Base-by-base conservation (phyloP, 495 filamentous ascomycete genomes). In the Hypoxylon rickii region DNA sequence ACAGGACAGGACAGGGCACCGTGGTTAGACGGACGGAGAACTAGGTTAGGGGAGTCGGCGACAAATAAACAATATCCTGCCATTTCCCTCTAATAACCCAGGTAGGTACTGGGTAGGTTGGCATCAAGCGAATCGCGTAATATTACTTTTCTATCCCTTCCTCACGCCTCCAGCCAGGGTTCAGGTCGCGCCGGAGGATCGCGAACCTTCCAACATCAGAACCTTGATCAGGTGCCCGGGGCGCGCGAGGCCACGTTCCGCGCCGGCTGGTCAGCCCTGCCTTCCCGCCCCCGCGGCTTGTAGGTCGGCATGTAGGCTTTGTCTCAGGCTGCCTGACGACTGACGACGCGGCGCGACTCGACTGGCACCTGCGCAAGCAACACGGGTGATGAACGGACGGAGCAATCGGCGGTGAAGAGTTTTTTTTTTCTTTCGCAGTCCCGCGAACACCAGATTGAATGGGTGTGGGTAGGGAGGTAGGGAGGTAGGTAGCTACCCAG, bases 311-410 rank as follows among this genome's bases (percentile, higher is more conserved):
- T 4, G 24, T 29, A 29, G 24, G 32, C 43, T 24, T 19, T 56
- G 43, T 62, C 58, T 56, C 47, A 52, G 48, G 47, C 52, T 47
- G 32, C 51, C 51, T 52, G 47, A 49, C 51, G 56, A 51, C 46
- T 52, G 17, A 47, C 47, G 52, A 52, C 32, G 29, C 19, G 34
- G 39, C n/a, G 26, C 40, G 17, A 49, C 16, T 34, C 36, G 22
- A 43, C 47, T 45, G 36, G 24, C 24, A 10, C 4, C 10, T 4
- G 24, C 4, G 24, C 24, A 10, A 29, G 24, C 24, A 29, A 10
- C 24, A 29, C 4, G 4, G 24, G n/a, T n/a, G n/a, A n/a, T n/a
- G n/a, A n/a, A n/a, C n/a, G n/a, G n/a, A n/a, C n/a, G n/a, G n/a
- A n/a, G 36, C 17, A 56, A 56, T 22, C 52, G 47, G 58, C 58